A percentile compares a stretch with the other conserved stretches of the same genome.
These are phyloP conservation scores for Phytopythium sindhum DNA, from an alignment of 352 stramenopile species.

Conservation along the genomic window DNA sequence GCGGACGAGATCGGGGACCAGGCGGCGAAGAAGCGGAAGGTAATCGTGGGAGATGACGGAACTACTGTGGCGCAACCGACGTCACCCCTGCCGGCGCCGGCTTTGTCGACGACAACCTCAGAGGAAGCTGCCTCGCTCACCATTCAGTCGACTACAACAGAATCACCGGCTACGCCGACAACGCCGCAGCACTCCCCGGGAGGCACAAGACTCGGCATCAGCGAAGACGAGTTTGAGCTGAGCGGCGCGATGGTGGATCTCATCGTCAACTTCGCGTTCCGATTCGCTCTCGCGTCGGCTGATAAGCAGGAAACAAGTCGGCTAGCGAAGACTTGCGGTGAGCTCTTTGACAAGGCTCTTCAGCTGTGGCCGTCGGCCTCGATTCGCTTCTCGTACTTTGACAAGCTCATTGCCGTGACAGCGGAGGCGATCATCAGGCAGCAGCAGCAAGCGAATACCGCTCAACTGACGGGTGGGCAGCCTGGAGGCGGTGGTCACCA, in stretches of 20 bases:
- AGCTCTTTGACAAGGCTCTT: constrained; percentile 86
- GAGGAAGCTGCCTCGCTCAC: constrained; percentile 8
- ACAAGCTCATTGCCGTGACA: constrained; percentile 89
- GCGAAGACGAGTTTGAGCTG: constrained; percentile 86
- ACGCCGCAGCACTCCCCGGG: constrained; percentile 4
- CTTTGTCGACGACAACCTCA: constrained; percentile 4
- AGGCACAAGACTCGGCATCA: constrained; percentile 18
- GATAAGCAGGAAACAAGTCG: constrained; percentile 88
- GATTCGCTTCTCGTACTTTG: constrained; percentile 90
- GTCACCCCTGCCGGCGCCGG: background rate
- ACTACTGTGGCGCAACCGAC: background rate
- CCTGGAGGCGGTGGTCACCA: constrained; percentile 9
- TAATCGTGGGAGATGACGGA: constrained; percentile 12
- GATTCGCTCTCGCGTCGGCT: constrained; percentile 83
- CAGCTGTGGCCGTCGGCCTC: constrained; percentile 79
- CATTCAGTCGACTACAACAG: constrained; percentile 6
- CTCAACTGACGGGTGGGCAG: constrained; percentile 10
- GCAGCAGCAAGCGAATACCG: constrained; percentile 39
- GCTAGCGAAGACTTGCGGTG: constrained; percentile 84
- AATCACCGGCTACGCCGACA: background rate
- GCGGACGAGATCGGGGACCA: constrained; percentile 15
- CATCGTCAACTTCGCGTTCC: constrained; percentile 91
- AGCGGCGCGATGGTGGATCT: constrained; percentile 87
- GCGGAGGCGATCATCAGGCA: constrained; percentile 82
- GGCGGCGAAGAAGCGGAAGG: constrained; percentile 46